Evolutionary conservation across 2,329 filamentous ascomycete species (phyloP).

Genomic region (Penicillium sp.): DNA sequence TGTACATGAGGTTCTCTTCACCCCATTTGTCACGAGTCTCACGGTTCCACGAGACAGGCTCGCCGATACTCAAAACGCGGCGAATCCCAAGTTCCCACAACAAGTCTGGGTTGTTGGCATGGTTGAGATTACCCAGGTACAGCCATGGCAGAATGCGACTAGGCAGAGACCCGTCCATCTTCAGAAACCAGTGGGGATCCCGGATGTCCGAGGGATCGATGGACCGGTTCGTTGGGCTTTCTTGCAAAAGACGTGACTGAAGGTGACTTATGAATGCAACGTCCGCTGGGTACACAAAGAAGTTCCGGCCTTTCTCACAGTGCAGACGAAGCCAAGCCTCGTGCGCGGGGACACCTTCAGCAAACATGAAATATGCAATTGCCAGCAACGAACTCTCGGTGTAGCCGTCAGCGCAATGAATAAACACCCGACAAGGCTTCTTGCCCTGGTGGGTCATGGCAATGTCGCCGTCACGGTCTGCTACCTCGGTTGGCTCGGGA

Average conservation of each 20-base stretch:
- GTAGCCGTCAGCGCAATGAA: conserved; percentile 94
- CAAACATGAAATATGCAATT: conserved; percentile 90
- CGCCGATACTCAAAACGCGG: conserved; percentile 86
- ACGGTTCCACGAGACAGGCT: conserved; percentile 75
- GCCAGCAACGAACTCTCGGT: conserved; percentile 87
- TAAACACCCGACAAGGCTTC: conserved; percentile 64
- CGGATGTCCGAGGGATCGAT: conserved; percentile 25
- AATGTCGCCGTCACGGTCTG: conserved; percentile 54
- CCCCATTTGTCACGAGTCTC: conserved; percentile 69
- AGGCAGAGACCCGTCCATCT: conserved; percentile 83
- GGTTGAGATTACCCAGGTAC: conserved; percentile 88
- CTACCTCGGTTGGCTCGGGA: conserved; percentile 43
- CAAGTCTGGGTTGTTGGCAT: conserved; percentile 89
- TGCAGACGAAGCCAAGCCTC: conserved; percentile 86
- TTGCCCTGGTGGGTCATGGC: conserved; percentile 44
- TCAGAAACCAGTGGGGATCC: conserved; percentile 72
- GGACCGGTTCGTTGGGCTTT: conserved; percentile 31
- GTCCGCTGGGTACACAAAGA: conserved; percentile 92
- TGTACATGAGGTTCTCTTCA: conserved; percentile 67
- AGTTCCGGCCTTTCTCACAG: conserved; percentile 74
- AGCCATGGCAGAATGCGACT: conserved; percentile 87
- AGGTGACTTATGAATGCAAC: conserved; percentile 75
- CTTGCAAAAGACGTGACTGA: conserved; percentile 65
- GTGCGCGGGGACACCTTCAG: conserved; percentile 71
- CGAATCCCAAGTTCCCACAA: conserved; percentile 73